Evolutionary conservation across 208 protist genomes (phyloP), one percentile per base, ranked within the genome.

Genomic region (Acanthamoeba triangularis): DNA sequence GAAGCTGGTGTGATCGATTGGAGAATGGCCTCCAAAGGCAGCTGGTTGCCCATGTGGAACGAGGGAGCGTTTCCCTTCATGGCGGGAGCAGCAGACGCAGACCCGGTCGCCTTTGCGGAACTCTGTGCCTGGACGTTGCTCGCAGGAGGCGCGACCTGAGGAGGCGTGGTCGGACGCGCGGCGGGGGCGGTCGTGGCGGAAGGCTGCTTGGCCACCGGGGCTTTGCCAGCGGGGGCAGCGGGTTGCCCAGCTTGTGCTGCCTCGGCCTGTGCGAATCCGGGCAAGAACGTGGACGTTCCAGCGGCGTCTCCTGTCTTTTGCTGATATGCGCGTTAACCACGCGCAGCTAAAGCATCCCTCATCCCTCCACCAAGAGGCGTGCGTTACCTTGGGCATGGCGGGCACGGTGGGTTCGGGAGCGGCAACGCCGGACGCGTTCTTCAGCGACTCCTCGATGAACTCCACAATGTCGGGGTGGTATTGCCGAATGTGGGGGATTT

Each of bases 401-500:
- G 88, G 88, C 37, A 93, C 88, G n/a, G 88, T 72, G 10, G 61
- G 61, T 28, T 69, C 87, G 13, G 88, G 65, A 41, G 88, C 88
- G n/a, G 88, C 41, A 37, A 30, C 49, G 20, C 37, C 30, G 41
- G 61, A 72, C 28, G 61, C 88, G 69, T 72, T 78, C 44, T 61
- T 78, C 3, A 95, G 63, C 25, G 88, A 63, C 7, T 93, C 56
- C 49, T 98, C 96, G 16, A 98, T 96, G 76, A 96, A 95, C 23
- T 78, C 30, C n/a, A 98, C 59, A 1, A 98, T 63, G 16, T 98
- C 97, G 7, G 94, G 94, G 78, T 97, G 92, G 11, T 59, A 90
- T 30, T 95, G 88, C 28, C 90, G 95, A 20, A 98, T 95, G 85
- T 98, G 96, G 20, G 97, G 76, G 13, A 98, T 97, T 54, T 97